phyloP scores from a whole-genome alignment of 2,329 filamentous ascomycete species.

The Pseudogymnoascus sp. region DNA sequence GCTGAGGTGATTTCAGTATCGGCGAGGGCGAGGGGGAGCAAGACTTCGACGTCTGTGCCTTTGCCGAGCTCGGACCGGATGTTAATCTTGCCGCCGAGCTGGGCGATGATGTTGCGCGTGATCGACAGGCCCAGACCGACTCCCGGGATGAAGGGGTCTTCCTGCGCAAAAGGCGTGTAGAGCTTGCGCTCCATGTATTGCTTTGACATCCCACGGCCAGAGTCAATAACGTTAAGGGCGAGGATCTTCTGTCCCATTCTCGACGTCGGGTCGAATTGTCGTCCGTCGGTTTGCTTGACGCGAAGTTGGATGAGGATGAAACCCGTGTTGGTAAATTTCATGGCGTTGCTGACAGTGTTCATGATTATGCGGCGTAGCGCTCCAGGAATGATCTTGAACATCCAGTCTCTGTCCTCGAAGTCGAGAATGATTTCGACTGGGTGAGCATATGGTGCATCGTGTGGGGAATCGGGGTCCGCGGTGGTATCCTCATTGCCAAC shows the following conservation, averaged over 20 bases:
- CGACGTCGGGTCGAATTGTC: background rate
- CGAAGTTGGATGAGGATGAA: conserved; percentile 36
- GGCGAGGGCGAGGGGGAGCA: conserved; percentile 28
- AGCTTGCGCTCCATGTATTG: conserved; percentile 49
- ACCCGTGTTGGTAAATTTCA: conserved; percentile 49
- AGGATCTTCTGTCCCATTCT: conserved; percentile 12
- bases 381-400: conserved; percentile 22
- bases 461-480: background rate
- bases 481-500: background rate
- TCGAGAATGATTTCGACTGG: conserved; percentile 22
- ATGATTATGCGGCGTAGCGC: conserved; percentile 38
- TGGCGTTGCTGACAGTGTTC: conserved; percentile 52
- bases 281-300: conserved; percentile 6
- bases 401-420: conserved; percentile 23
- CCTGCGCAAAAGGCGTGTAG: conserved; percentile 52
- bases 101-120: conserved; percentile 52
- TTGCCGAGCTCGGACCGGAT: conserved; percentile 43
- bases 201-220: conserved; percentile 52
- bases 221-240: conserved; percentile 44
- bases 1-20: background rate
- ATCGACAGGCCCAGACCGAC: conserved; percentile 55
- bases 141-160: conserved; percentile 49
- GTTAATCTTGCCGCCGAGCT: conserved; percentile 51
- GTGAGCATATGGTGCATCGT: background rate
- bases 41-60: conserved; percentile 46